Conservation (phyloP, 1,284 basidiomycete genomes). For the Cutaneotrichosporon sp. region DNA sequence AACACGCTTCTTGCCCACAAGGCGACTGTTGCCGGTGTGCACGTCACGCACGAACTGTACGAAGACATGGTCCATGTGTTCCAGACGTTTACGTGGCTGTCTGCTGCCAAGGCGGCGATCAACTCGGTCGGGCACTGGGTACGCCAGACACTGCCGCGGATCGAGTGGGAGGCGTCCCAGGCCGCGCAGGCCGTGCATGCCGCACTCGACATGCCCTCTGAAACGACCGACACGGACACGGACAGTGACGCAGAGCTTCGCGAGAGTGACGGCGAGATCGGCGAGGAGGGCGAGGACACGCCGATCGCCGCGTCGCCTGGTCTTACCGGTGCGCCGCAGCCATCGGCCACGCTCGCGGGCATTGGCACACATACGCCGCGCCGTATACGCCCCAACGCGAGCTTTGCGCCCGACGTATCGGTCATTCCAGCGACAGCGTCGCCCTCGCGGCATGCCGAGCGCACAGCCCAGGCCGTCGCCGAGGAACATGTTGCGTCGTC, state of each 20-base stretch:
- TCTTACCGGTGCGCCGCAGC: neutral
- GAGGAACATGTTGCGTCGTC: neutral
- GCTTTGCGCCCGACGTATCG: neutral
- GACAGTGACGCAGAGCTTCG: constrained; percentile 1
- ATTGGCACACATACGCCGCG: neutral
- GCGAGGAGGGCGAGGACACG: constrained; percentile 2
- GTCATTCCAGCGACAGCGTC: neutral
- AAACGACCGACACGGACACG: neutral
- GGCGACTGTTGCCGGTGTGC: constrained; percentile 77
- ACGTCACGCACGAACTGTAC: constrained; percentile 86
- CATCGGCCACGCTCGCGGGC: neutral
- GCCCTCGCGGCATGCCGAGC: neutral
- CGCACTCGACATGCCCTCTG: neutral
- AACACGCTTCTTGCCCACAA: constrained; percentile 91
- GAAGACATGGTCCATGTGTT: constrained; percentile 91
- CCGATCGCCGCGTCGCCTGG: constrained; percentile 1
- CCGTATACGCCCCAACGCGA: neutral
- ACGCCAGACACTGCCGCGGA: constrained; percentile 63
- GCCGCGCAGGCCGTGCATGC: constrained; percentile 4
- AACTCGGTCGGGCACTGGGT: constrained; percentile 56
- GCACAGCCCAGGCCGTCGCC: neutral
- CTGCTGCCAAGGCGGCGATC: constrained; percentile 67
- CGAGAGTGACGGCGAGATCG: neutral
- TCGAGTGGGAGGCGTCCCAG: constrained; percentile 34
- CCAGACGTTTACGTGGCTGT: constrained; percentile 78